Percentiles rank a stretch among this genome's conserved stretches.
Evolutionary conservation across 495 filamentous ascomycete species (phyloP).

Genomic region (Neurospora discreta): DNA sequence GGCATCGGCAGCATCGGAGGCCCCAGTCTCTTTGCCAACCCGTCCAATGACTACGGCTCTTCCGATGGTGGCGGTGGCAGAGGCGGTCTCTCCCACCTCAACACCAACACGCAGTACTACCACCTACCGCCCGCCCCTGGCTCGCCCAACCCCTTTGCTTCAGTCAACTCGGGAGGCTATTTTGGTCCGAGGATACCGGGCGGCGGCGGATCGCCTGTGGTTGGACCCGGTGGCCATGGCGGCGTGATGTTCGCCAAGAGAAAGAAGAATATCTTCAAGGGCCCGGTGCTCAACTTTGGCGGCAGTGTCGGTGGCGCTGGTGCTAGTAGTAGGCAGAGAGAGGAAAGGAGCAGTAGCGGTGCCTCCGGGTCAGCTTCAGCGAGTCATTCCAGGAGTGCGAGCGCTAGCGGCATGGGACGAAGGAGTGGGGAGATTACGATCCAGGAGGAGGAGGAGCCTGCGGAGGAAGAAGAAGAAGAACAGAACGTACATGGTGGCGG

Average conservation of each 20-base stretch:
- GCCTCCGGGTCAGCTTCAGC: slow-evolving; percentile 18
- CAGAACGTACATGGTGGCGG: not conserved
- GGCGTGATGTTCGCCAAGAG: slow-evolving; percentile 83
- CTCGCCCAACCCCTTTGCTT: not conserved
- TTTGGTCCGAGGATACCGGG: not conserved
- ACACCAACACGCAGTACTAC: not conserved
- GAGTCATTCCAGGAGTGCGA: slow-evolving; percentile 36
- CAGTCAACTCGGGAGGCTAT: slow-evolving; percentile 1
- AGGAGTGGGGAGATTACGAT: slow-evolving; percentile 63
- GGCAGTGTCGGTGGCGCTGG: slow-evolving; percentile 9
- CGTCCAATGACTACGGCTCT: slow-evolving; percentile 1
- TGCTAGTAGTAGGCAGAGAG: slow-evolving; percentile 12
- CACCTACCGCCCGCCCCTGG: not conserved
- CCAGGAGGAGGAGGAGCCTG: slow-evolving; percentile 76
- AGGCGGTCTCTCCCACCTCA: not conserved
- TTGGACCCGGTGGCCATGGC: slow-evolving; percentile 23
- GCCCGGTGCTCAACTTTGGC: slow-evolving; percentile 52
- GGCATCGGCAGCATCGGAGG: slow-evolving; percentile 6
- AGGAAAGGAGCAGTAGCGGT: slow-evolving; percentile 2
- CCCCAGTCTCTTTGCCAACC: slow-evolving; percentile 9
- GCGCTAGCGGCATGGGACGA: slow-evolving; percentile 40
- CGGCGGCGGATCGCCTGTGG: not conserved
- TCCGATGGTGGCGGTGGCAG: not conserved
- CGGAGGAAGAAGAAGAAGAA: slow-evolving; percentile 24
- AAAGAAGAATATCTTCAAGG: slow-evolving; percentile 83